Base-by-base conservation (phyloP, 495 filamentous ascomycete species). In the Amniculicola lignicola region DNA sequence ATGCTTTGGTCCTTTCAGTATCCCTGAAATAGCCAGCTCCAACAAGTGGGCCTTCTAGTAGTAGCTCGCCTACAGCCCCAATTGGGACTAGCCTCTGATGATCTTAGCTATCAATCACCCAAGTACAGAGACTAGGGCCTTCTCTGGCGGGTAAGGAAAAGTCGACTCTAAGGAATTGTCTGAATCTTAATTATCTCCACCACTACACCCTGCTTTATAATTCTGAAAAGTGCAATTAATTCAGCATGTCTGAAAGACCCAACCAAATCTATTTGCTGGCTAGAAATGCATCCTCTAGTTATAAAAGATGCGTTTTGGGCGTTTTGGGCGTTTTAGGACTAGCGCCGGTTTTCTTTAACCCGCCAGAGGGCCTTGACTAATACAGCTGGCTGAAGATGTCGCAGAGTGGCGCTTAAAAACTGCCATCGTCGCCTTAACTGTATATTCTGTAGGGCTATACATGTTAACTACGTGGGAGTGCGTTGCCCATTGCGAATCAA, bases 41-140 rank as follows among this genome's bases (percentile, higher is more conserved):
- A 22, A 42, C n/a, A 42, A 15, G n/a, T 15, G 39, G 39, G 10
- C 39, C 39, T 42, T 42, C 39, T 10, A 42, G 39, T 16, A 42
- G 39, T 42, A 42, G 19, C 19, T 42, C 39, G n/a, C 39, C 39
- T 7, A 42, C 19, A 42, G 39, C 39, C 10, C 39, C 39, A 22
- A 42, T 42, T 42, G 39, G 39, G n/a, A 42, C 19, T 22, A 42
- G 29, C 29, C 29, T 33, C 29, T 33, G 29, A 33, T 33, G 29
- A 33, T 33, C 29, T 33, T 33, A n/a, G 29, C 29, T 33, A 33
- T 33, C 29, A 33, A 33, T n/a, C 29, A 33, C 29, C 29, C 29
- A 33, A 33, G 29, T 33, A 33, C 29, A 33, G 29, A 33, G 29
- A 33, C 29, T n/a, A 33, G n/a, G 29, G 29, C n/a, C n/a, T n/a